These are phyloP conservation scores for Claviceps fusiformis DNA, from an alignment of 2,329 filamentous ascomycete genomes.

Conservation along the genomic window DNA sequence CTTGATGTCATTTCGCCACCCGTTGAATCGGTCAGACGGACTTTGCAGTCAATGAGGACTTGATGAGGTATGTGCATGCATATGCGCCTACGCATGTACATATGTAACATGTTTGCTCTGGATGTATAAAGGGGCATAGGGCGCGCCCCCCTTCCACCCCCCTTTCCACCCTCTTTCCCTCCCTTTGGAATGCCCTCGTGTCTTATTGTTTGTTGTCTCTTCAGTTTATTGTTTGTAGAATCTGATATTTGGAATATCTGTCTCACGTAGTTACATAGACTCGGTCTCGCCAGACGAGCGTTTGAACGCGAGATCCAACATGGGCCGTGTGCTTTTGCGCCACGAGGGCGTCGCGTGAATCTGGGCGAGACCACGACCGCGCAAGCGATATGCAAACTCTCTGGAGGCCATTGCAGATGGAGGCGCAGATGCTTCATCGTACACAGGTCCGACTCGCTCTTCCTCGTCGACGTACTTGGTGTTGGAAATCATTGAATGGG, in stretches of 20 bases:
- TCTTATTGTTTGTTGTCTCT: neutral
- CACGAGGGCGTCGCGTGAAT: slow-evolving; percentile 50
- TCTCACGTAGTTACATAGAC: slow-evolving; percentile 39
- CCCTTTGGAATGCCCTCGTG: neutral
- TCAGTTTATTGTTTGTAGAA: neutral
- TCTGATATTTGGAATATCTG: neutral
- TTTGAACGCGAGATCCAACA: slow-evolving; percentile 50
- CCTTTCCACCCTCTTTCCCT: neutral
- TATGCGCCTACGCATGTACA: too few relatives aligned
- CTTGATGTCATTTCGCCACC: slow-evolving; percentile 53
- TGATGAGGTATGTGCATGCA: slow-evolving; percentile 30
- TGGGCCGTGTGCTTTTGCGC: slow-evolving; percentile 85
- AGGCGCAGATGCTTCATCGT: slow-evolving; percentile 52
- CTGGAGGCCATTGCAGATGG: slow-evolving; percentile 54
- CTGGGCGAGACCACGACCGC: slow-evolving; percentile 63
- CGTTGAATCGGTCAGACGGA: slow-evolving; percentile 56
- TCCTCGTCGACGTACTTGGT: slow-evolving; percentile 61
- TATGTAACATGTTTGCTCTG: too few relatives aligned
- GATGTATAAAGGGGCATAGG: neutral
- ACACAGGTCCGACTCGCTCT: slow-evolving; percentile 40
- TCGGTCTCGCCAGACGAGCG: slow-evolving; percentile 40
- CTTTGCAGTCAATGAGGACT: slow-evolving; percentile 57
- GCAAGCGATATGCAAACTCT: slow-evolving; percentile 61
- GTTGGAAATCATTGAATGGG: slow-evolving; percentile 75
- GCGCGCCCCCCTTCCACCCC: neutral